These are phyloP conservation scores for Mrakiaceae sp. DNA, from an alignment of 1,284 basidiomycete genomes.

Conservation along the genomic window DNA sequence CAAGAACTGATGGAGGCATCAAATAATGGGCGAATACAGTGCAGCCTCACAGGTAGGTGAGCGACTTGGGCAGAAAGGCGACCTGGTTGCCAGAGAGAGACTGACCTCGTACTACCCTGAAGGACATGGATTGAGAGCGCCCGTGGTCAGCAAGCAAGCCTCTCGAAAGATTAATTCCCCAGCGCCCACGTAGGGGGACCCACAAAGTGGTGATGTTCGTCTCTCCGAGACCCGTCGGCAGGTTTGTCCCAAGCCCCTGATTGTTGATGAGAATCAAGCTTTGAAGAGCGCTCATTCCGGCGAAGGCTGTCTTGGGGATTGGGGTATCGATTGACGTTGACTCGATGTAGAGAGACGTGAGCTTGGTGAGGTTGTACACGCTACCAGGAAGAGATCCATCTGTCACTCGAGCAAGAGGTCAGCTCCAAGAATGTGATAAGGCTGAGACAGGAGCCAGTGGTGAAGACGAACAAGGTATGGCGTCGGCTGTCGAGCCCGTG, in stretches of 20 bases:
- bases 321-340: slow-evolving; percentile 28
- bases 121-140: no score
- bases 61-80: slow-evolving; percentile 8
- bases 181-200: slow-evolving; percentile 11
- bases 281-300: slow-evolving; percentile 18
- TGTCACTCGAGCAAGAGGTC: slow-evolving; percentile 3
- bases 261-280: slow-evolving; percentile 29
- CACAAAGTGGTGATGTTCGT: slow-evolving; percentile 25
- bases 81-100: slow-evolving; percentile 19
- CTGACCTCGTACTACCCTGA: slow-evolving; percentile 19
- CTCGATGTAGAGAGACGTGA: slow-evolving; percentile 27
- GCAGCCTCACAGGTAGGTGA: slow-evolving; percentile 28
- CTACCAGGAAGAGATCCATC: slow-evolving; percentile 25
- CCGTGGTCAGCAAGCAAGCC: no score
- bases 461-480: slow-evolving; percentile 26
- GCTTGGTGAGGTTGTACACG: slow-evolving; percentile 22
- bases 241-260: slow-evolving; percentile 24
- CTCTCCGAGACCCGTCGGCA: slow-evolving; percentile 25
- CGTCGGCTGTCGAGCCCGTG: slow-evolving; percentile 25
- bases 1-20: background rate
- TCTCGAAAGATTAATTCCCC: no score
- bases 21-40: background rate
- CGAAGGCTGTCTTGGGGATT: slow-evolving; percentile 23
- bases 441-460: background rate
- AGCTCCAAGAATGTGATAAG: background rate